These are phyloP conservation scores for Azolla pinnata DNA, from an alignment of 75 land plant genomes.

Conservation along the genomic window DNA sequence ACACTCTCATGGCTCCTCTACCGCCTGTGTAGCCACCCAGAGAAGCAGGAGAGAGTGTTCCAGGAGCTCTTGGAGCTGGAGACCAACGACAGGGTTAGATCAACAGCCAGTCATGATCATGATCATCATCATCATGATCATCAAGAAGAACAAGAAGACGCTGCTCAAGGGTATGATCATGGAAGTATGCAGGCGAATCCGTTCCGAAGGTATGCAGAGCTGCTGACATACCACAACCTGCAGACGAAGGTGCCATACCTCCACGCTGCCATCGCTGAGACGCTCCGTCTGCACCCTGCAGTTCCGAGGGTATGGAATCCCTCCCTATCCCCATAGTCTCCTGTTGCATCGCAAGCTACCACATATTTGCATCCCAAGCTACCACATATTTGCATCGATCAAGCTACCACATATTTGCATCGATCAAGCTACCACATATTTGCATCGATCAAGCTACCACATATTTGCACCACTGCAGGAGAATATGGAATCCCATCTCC, in stretches of 20 bases:
- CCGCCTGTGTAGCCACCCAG: slow-evolving; percentile 21
- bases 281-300: slow-evolving; percentile 34
- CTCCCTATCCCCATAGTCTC: too few species aligned
- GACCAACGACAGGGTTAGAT: background rate
- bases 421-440: too few species aligned
- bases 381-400: too few species aligned
- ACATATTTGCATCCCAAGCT: too few species aligned
- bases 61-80: slow-evolving; percentile 11
- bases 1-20: slow-evolving; percentile 31
- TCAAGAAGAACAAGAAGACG: background rate
- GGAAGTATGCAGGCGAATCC: background rate
- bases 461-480: too few species aligned
- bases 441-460: too few species aligned
- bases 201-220: slow-evolving; percentile 1
- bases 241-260: slow-evolving; percentile 13
- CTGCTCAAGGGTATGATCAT: background rate
- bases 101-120: background rate
- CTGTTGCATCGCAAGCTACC: too few species aligned
- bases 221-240: slow-evolving; percentile 17
- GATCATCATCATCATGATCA: background rate
- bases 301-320: slow-evolving; percentile 22
- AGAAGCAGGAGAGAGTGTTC: slow-evolving; percentile 15
- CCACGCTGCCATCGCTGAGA: slow-evolving; percentile 31
- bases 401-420: too few species aligned
- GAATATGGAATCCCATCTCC: too few species aligned